phyloP scores from a whole-genome alignment of 352 stramenopile genomes.

The Phytopythium vexans region DNA sequence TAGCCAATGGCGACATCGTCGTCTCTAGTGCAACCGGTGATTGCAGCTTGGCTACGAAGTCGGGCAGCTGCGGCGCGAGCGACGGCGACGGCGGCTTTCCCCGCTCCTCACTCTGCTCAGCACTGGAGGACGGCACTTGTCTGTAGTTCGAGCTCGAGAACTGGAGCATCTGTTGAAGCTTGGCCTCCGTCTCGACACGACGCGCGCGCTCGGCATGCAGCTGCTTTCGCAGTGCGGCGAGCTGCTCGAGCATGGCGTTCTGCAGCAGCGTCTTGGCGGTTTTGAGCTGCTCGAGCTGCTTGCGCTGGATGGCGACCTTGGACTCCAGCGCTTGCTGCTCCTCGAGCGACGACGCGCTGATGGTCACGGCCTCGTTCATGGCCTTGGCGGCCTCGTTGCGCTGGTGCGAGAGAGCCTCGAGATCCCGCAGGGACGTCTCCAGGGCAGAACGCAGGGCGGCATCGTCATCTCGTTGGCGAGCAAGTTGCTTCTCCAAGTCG shows the following conservation, averaged over 20 bases:
- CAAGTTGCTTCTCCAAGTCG: slow-evolving; percentile 37
- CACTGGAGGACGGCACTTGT: background rate
- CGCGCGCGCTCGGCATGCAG: slow-evolving; percentile 66
- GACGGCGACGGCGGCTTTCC: background rate
- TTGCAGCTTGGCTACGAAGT: background rate
- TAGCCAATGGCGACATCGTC: background rate
- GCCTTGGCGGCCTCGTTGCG: slow-evolving; percentile 75
- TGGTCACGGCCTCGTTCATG: slow-evolving; percentile 84
- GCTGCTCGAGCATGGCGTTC: slow-evolving; percentile 81
- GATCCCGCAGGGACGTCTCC: slow-evolving; percentile 60
- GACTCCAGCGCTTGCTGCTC: slow-evolving; percentile 68
- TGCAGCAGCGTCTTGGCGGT: slow-evolving; percentile 72
- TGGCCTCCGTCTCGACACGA: slow-evolving; percentile 62
- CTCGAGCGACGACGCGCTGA: slow-evolving; percentile 75
- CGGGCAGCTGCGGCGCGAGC: background rate
- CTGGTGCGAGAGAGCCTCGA: slow-evolving; percentile 60
- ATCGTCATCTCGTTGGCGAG: slow-evolving; percentile 48
- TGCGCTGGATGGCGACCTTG: slow-evolving; percentile 55
- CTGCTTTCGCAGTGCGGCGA: slow-evolving; percentile 73
- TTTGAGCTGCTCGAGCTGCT: slow-evolving; percentile 77
- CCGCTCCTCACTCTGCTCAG: background rate
- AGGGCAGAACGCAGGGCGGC: slow-evolving; percentile 51
- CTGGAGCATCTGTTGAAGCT: slow-evolving; percentile 49
- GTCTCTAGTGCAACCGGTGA: background rate
- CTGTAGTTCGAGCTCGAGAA: slow-evolving; percentile 6